Base-by-base conservation (phyloP, 1,284 basidiomycete species). In the Puccinia novopanici region DNA sequence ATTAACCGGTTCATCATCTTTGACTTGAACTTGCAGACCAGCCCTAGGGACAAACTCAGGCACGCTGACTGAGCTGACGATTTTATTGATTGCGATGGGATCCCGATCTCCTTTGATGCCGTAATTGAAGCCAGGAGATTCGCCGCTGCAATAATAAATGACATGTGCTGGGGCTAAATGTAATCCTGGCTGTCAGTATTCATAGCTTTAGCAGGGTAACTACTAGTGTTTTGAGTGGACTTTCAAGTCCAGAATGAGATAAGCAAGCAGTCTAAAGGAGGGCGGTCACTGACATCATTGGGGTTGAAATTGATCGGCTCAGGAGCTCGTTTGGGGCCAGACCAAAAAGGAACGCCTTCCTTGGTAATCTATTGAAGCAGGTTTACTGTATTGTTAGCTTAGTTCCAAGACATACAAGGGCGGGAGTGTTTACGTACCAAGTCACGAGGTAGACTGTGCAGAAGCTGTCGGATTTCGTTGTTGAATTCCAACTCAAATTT, bases 101-200 rank as follows among this genome's bases (percentile, higher is more conserved):
- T 98, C 93, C 0, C 89, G 91, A 85, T 93, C 92, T 72, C 97
- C 98, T 84, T 93, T 92, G 73, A 99, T 89, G 27, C 97, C 97
- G 85, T 99, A 99, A 88, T 99, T 99, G 89, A 91, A 98, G 97
- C 97, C 85, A 96, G 97, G 65, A 99, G 89, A 87, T 99, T 98
- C 81, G 97, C 95, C 30, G 92, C 95, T 15, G 96, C 90, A 79
- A 98, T 91, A 85, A 99, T 91, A 87, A 94, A 99, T 73, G 90
- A 89, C 75, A 98, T 87, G 86, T 99, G 96, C 13, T 91, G 89
- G 54, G 92, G 89, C 93, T 98, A 83, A 42, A 63, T 19, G 37
- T 27, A 12, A 50, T 57, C 24, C 13, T 52, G 6, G 27, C 17
- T 55, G 48, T 54, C 52, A 57, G 27, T 30, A 70, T n/a, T 24